Evolutionary conservation across 805 yeast species (phyloP), one percentile per base, ranked within the genome.

Genomic region (Yarrowia sp.): DNA sequence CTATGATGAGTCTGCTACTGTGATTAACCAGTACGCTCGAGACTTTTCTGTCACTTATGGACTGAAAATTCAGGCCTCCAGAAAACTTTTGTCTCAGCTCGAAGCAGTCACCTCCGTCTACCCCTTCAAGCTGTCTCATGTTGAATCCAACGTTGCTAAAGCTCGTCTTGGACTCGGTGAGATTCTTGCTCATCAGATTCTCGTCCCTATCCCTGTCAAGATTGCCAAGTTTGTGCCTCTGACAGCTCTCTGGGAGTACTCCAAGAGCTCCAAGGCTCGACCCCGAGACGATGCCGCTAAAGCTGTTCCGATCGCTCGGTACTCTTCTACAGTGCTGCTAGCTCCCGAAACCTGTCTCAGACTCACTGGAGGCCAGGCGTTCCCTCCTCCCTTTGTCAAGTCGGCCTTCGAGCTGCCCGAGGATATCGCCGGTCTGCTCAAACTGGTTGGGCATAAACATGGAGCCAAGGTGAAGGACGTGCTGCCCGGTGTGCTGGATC

Each of bases 341-440:
- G 78, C 84, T 60, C 79, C 78, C 43, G 75, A 75, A 11, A 95
- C 89, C 74, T 78, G 89, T 15, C 75, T 92, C 65, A 84, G 96
- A 74, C 81, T 93, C 68, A 84, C 93, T 32, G 98, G 98, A 53
- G 96, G 96, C 55, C 80, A 82, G 70, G 80, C 87, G 31, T 81
- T 86, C 63, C 81, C 83, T 66, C 92, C 97, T 70, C 84, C 90
- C 69, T 95, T 96, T 95, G 88, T 89, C 48, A 97, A 92, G 74
- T 90, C 97, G 32, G 79, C 83, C 45, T 86, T 80, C 77, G 87
- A 87, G 75, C 76, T 93, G 65, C 75, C 80, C 35, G 84, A 83
- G 51, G 77, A 79, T 7, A 71, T 74, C 8, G 68, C 71, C 18
- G 68, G 67, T 43, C 69, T 76, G 32, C 67, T 74, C 43, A 67